Percentiles rank a stretch among this genome's conserved stretches.
Evolutionary conservation across 108 stramenopile species (phyloP).

Genomic region (Craspedostauros australis): DNA sequence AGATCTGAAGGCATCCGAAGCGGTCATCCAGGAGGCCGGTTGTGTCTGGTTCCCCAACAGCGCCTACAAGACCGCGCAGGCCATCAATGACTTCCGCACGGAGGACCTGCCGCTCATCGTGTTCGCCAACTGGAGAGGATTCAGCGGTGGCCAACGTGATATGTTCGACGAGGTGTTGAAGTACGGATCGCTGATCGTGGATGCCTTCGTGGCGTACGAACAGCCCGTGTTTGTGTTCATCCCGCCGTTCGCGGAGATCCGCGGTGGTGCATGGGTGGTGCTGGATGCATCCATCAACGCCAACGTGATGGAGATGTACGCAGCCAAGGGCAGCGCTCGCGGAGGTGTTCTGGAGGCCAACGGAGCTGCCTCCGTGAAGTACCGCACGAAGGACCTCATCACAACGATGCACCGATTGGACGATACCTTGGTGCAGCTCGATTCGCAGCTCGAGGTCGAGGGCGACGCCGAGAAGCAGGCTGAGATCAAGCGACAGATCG

Average conservation of each 20-base stretch:
- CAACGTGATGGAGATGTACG: constrained; percentile 98
- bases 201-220: constrained; percentile 94
- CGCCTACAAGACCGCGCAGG: constrained; percentile 99
- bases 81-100: constrained; percentile 96
- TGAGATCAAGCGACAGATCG: constrained; percentile 41
- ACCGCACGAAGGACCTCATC: constrained; percentile 87
- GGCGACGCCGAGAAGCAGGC: constrained; percentile 25
- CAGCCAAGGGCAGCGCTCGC: constrained; percentile 69
- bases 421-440: constrained; percentile 65
- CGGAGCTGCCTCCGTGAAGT: constrained; percentile 97
- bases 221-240: constrained; percentile 99
- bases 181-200: constrained; percentile 97
- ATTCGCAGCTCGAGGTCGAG: constrained; percentile 48
- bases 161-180: constrained; percentile 99
- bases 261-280: constrained; percentile 99
- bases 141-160: constrained; percentile 98
- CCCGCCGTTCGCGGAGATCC: constrained; percentile 96
- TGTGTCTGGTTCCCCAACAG: constrained; percentile 99
- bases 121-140: constrained; percentile 99
- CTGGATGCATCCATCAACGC: constrained; percentile 98
- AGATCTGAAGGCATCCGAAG: constrained; percentile 90
- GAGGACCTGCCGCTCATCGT: constrained; percentile 97
- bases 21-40: constrained; percentile 89
- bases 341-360: constrained; percentile 98
- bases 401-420: constrained; percentile 94